phyloP scores from a whole-genome alignment of 1,284 basidiomycete species.

The Fomitiporia mediterranea region DNA sequence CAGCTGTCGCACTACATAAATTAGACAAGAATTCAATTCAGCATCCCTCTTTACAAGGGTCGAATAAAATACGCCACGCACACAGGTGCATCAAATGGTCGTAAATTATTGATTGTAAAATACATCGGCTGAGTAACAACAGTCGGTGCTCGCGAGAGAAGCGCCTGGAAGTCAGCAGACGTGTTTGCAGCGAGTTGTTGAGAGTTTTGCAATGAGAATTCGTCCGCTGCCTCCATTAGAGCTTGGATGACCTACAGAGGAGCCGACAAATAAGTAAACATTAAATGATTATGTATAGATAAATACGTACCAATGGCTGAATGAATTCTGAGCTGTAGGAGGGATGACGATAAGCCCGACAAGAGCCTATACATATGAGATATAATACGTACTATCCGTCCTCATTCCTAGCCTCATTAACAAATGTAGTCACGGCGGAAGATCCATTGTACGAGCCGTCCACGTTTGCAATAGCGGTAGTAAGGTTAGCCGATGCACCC shows the following conservation, averaged over 20 bases:
- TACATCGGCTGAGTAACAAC: constrained; percentile 51
- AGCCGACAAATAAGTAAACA: not conserved
- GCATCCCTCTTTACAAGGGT: not conserved
- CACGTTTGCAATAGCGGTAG: constrained; percentile 28
- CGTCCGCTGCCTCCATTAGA: constrained; percentile 31
- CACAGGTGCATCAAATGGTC: constrained; percentile 63
- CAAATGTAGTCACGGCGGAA: constrained; percentile 33
- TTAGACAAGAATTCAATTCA: not conserved
- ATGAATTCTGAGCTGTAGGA: constrained; percentile 2
- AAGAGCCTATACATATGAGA: not conserved
- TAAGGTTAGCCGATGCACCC: constrained; percentile 32
- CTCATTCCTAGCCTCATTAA: constrained; percentile 34
- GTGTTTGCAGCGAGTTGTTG: constrained; percentile 25
- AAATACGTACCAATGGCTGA: not conserved
- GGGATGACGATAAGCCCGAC: constrained; percentile 23
- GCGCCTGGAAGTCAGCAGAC: constrained; percentile 27
- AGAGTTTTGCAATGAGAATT: constrained; percentile 27
- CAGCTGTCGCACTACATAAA: constrained; percentile 55
- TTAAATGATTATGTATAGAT: no score
- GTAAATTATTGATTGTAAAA: constrained; percentile 50
- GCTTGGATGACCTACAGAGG: constrained; percentile 6
- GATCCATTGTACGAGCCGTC: constrained; percentile 34
- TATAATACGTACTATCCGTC: constrained; percentile 42
- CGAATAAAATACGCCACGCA: constrained; percentile 30
- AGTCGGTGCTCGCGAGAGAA: constrained; percentile 53